Base-by-base conservation (phyloP, 257 asterid genomes). In the Prunella vulgaris region DNA sequence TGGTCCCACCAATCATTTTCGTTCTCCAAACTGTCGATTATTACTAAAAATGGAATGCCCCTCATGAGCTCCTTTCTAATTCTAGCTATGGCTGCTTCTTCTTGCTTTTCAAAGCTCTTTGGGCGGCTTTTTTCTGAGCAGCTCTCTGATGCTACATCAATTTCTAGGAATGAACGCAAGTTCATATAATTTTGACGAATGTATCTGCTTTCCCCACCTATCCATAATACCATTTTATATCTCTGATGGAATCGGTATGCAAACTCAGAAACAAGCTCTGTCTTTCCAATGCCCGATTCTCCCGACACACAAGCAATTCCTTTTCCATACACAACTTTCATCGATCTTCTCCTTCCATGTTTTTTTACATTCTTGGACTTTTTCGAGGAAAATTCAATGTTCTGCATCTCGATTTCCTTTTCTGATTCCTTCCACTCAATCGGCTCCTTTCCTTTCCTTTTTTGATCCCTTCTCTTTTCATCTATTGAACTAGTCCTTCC, bases 1-100 rank as follows among this genome's bases (percentile, higher is more conserved):
- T 83, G 90, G 53, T 89, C 97, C 99, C 99, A 94, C 97, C 97
- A 94, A 56, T 94, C 97, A 77, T 91, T 94, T 77, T 94, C 99
- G 8, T 72, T 87, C 86, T 94, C 99, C 80, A 94, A 75, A 66
- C 89, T 87, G 81, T 93, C 97, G 30, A 93, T 93, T 32, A 90
- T 69, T 10, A 93, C 85, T 49, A 93, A 64, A 75, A 88, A 93
- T 0, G 98, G 98, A 15, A 93, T 90, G 79, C 85, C 87, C 46
- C 96, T 83, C 95, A 83, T 87, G 74, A 93, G 92, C 82, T 90
- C 96, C 82, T 80, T 90, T 48, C 95, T 80, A 48, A 90, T 88
- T 79, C 96, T 79, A 66, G 93, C 80, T 46, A 90, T 68, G 21
- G 98, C 93, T 3, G 89, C 87, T 69, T 90, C 95, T 78, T 93